Percentiles rank a stretch among this genome's conserved stretches.
phyloP scores from a whole-genome alignment of 2,329 filamentous ascomycete genomes.

The Epicoccum nigrum region DNA sequence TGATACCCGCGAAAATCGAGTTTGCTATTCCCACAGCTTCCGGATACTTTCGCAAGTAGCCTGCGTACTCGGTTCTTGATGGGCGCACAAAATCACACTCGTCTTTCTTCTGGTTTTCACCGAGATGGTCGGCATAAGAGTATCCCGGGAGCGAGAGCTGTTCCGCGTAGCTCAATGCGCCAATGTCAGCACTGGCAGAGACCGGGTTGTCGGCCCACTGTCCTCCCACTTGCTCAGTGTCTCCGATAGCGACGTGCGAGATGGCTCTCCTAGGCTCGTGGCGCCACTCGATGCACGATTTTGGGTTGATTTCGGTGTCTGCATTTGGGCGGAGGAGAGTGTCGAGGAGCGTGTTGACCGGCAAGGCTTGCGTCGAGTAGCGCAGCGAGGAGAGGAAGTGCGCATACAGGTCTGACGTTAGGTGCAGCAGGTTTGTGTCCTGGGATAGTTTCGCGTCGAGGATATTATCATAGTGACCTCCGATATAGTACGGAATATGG shows the following conservation, averaged over 20 bases:
- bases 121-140: constrained; percentile 61
- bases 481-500: constrained; percentile 62
- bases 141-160: constrained; percentile 67
- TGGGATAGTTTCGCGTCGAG: constrained; percentile 61
- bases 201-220: constrained; percentile 65
- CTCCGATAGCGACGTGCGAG: constrained; percentile 61
- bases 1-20: constrained; percentile 52
- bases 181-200: constrained; percentile 61
- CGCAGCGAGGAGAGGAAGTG: constrained; percentile 66
- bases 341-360: constrained; percentile 65
- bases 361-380: constrained; percentile 66
- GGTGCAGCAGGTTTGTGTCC: constrained; percentile 55
- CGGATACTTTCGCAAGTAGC: constrained; percentile 63
- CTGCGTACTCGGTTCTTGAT: constrained; percentile 60
- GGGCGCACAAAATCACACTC: constrained; percentile 61
- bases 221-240: constrained; percentile 59
- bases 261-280: constrained; percentile 58
- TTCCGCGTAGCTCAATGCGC: constrained; percentile 66
- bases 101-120: constrained; percentile 45
- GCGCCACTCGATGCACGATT: constrained; percentile 61
- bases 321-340: constrained; percentile 64
- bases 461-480: constrained; percentile 63
- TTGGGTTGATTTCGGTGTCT: constrained; percentile 61
- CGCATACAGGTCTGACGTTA: constrained; percentile 58
- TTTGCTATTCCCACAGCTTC: constrained; percentile 58